A percentile compares a stretch with the other conserved stretches of the same genome.
Conservation (phyloP, 1,284 basidiomycete species). For the Malassezia yamatoensis region DNA sequence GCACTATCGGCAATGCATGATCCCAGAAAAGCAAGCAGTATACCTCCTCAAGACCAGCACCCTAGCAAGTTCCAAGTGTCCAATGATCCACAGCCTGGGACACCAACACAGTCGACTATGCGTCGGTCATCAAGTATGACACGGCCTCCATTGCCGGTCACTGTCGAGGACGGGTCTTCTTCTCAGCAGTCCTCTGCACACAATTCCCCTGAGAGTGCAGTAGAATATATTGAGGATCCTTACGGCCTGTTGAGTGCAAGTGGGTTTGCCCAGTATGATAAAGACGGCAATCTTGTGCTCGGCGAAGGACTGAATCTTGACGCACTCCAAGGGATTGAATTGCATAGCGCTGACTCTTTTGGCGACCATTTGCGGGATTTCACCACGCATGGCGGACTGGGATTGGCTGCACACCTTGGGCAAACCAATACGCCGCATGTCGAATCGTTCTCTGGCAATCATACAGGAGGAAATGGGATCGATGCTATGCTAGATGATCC, state of each 20-base stretch:
- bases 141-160: slow-evolving; percentile 33
- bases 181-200: slow-evolving; percentile 18
- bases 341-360: slow-evolving; percentile 30
- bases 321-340: slow-evolving; percentile 30
- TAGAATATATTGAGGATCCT: slow-evolving; percentile 42
- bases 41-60: too few relatives aligned
- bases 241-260: slow-evolving; percentile 38
- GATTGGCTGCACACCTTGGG: slow-evolving; percentile 32
- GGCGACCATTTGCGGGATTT: slow-evolving; percentile 28
- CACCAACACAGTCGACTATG: too few relatives aligned
- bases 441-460: neutral
- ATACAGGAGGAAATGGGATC: neutral
- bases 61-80: too few relatives aligned
- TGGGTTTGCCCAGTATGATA: slow-evolving; percentile 28
- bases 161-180: slow-evolving; percentile 40
- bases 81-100: too few relatives aligned
- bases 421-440: slow-evolving; percentile 6
- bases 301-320: slow-evolving; percentile 21
- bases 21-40: too few relatives aligned
- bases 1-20: too few relatives aligned
- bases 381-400: slow-evolving; percentile 23
- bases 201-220: slow-evolving; percentile 23
- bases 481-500: slow-evolving; percentile 15
- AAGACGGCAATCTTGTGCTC: slow-evolving; percentile 7
- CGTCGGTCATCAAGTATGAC: neutral